These are phyloP conservation scores for Carallia pectinifolia DNA, from an alignment of 345 rosid genomes.

Conservation along the genomic window DNA sequence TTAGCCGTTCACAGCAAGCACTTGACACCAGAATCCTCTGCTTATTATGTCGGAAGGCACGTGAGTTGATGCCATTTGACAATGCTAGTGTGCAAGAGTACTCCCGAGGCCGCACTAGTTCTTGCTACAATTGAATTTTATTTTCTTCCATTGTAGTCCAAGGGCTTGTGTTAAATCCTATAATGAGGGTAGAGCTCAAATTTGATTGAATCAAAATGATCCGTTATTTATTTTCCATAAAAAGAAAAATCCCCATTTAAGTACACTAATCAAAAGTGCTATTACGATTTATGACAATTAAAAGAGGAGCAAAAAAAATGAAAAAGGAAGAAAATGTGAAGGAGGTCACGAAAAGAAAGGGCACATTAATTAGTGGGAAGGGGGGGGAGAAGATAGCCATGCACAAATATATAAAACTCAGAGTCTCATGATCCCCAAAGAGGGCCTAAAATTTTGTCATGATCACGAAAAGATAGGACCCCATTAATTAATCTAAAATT, in stretches of 20 bases:
- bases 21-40: too few species aligned
- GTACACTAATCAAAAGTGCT: too few species aligned
- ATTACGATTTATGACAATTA: too few species aligned
- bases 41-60: not conserved
- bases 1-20: not conserved
- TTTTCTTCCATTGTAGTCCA: too few species aligned
- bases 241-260: too few species aligned
- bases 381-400: not conserved
- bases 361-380: not conserved
- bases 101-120: not conserved
- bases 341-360: conserved; percentile 17
- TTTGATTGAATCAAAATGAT: too few species aligned
- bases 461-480: conserved; percentile 28
- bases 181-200: too few species aligned
- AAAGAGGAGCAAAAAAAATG: too few species aligned
- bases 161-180: too few species aligned
- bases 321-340: not conserved
- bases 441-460: not conserved
- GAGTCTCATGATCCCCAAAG: not conserved
- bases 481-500: too few species aligned
- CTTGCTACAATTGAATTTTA: too few species aligned
- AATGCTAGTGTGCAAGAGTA: not conserved
- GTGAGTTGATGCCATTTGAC: conserved; percentile 24
- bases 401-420: not conserved
- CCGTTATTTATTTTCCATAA: too few species aligned